Evolutionary conservation across 179 eudicot species (phyloP).

Genomic region (Beta lomatogona): DNA sequence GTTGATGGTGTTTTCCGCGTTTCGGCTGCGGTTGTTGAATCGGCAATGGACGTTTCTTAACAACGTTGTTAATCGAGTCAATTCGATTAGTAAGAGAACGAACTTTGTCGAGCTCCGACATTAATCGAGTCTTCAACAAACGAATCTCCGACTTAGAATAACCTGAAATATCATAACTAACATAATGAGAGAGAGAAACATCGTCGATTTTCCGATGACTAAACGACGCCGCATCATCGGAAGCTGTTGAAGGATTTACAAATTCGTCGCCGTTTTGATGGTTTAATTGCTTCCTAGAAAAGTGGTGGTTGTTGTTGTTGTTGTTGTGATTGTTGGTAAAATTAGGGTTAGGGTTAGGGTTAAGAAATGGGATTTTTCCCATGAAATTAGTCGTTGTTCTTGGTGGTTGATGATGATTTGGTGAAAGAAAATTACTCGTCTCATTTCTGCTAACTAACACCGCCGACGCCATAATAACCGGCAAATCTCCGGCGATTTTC

Average conservation of each 20-base stretch:
- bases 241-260: slow-evolving; percentile 32
- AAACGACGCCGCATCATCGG: slow-evolving; percentile 63
- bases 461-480: slow-evolving; percentile 71
- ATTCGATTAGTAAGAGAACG: slow-evolving; percentile 49
- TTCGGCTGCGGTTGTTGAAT: slow-evolving; percentile 28
- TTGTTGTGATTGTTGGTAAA: neutral
- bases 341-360: slow-evolving; percentile 61
- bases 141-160: slow-evolving; percentile 47
- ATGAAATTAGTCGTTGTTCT: slow-evolving; percentile 40
- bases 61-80: slow-evolving; percentile 12
- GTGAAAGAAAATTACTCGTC: slow-evolving; percentile 37
- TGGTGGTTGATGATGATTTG: slow-evolving; percentile 26
- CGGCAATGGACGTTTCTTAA: slow-evolving; percentile 42
- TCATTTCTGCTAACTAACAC: slow-evolving; percentile 60
- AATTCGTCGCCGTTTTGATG: slow-evolving; percentile 26
- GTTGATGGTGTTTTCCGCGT: slow-evolving; percentile 12
- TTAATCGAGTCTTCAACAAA: slow-evolving; percentile 47
- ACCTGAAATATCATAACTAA: slow-evolving; percentile 45
- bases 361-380: slow-evolving; percentile 58
- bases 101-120: slow-evolving; percentile 61
- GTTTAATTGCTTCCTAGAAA: slow-evolving; percentile 36
- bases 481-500: slow-evolving; percentile 30
- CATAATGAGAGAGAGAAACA: slow-evolving; percentile 33
- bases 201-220: slow-evolving; percentile 26
- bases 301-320: neutral